Evolutionary conservation across 345 rosid species (phyloP), one percentile per base, ranked within the genome.

Genomic region (Crucihimalaya himalaica): DNA sequence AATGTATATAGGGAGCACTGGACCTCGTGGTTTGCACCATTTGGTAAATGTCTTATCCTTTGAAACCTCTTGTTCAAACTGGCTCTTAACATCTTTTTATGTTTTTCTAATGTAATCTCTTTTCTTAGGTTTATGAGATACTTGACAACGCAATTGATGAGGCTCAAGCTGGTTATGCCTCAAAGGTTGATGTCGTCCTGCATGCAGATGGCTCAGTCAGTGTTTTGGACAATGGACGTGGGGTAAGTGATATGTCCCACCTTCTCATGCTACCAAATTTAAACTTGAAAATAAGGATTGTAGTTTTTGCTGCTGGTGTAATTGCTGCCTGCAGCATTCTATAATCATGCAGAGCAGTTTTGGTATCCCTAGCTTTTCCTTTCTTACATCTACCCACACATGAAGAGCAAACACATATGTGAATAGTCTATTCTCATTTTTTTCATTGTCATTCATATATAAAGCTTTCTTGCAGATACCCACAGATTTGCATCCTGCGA

Each of bases 1-100:
- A 39, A 95, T 95, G 99, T 95, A 95, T 61, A 95, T 95, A 32
- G 99, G 99, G 53, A 95, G 98, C 72, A 95, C 99, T 1, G 99
- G 99, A 52, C 76, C 91, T 76, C 99, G 99, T 43, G 99, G 99
- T 75, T 82, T 95, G 91, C 99, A 95, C 69, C 99, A 95, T 83
- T 74, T 95, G 96, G 99, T 95, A 83, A 32, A 29, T 68, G 51
- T 16, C 57, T 57, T 50, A 3, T 55, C 12, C 29, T 25, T 45
- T 61, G 29, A 11, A 13, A 39, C 70, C 18, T 56, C 59, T 63
- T 60, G 53, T 39, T 64, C 29, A 20, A 20, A 68, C 27, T 62
- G 47, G 56, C 31, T 29, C 11, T 27, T 23, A 20, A 4, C 4
- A 37, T 54, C 25, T 46, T 48, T 56, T 39, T 64, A 34, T 70